A percentile compares a stretch with the other conserved stretches of the same genome.
phyloP scores from a whole-genome alignment of 2,329 filamentous ascomycete genomes.

The Aspergillus felis region DNA sequence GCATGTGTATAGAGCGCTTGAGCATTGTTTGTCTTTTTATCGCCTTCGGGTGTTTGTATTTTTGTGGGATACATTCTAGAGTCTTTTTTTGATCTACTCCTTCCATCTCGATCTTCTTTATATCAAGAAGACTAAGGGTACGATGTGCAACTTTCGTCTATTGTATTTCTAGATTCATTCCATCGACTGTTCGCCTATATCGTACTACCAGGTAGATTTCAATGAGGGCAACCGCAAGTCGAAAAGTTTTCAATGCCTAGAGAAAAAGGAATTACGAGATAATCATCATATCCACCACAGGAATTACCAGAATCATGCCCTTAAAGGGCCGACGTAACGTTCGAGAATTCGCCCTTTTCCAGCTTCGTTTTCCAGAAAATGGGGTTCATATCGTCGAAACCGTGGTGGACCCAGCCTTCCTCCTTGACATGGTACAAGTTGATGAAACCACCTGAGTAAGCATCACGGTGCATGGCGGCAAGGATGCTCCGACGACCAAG shows the following conservation, averaged over 20 bases:
- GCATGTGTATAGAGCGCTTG: constrained; percentile 15
- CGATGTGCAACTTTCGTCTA: background rate
- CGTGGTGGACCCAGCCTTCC: constrained; percentile 97
- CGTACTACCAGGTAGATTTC: background rate
- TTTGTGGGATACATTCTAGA: background rate
- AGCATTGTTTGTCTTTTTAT: constrained; percentile 8
- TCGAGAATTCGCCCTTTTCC: constrained; percentile 96
- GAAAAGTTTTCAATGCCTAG: constrained; percentile 11
- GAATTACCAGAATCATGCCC: constrained; percentile 6
- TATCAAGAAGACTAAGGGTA: background rate
- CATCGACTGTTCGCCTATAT: background rate
- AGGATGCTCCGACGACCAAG: constrained; percentile 89
- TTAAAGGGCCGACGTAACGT: constrained; percentile 72
- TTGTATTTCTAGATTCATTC: background rate
- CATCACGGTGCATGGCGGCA: constrained; percentile 93
- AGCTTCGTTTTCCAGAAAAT: constrained; percentile 99
- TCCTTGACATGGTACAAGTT: constrained; percentile 99
- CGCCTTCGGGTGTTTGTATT: constrained; percentile 7
- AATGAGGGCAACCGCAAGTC: background rate
- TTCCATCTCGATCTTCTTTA: constrained; percentile 6
- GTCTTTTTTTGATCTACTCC: constrained; percentile 6
- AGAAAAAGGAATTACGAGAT: constrained; percentile 4
- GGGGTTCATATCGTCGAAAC: constrained; percentile 95
- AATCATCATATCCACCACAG: constrained; percentile 14
- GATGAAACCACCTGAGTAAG: constrained; percentile 98